These are phyloP conservation scores for Xylaria telfairii DNA, from an alignment of 495 filamentous ascomycete species.

Conservation along the genomic window DNA sequence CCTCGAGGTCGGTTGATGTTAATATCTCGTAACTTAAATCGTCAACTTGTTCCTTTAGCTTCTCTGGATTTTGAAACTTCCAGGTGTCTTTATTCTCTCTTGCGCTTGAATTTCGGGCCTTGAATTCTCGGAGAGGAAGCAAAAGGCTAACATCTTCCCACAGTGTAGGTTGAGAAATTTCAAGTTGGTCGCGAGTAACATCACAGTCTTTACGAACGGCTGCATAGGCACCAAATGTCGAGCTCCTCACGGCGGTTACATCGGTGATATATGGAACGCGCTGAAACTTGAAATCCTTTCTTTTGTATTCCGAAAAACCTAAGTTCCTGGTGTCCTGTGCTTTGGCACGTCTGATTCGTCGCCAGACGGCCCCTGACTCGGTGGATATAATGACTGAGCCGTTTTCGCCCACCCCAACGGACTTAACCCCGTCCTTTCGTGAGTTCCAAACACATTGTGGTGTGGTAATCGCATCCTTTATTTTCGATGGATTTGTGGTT, in stretches of 20 bases:
- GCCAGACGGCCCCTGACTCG: slow-evolving; percentile 89
- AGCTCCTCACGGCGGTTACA: slow-evolving; percentile 82
- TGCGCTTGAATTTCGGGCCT: slow-evolving; percentile 39
- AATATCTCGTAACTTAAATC: slow-evolving; percentile 55
- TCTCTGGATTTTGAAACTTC: slow-evolving; percentile 44
- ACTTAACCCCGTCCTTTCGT: slow-evolving; percentile 80
- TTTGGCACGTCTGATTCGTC: slow-evolving; percentile 77
- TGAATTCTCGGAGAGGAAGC: slow-evolving; percentile 63
- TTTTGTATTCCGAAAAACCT: slow-evolving; percentile 55
- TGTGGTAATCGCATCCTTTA: slow-evolving; percentile 73
- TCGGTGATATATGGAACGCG: slow-evolving; percentile 86
- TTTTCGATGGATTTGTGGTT: slow-evolving; percentile 88
- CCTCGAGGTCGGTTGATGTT: slow-evolving; percentile 62
- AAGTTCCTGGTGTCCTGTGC: slow-evolving; percentile 71
- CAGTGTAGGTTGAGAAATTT: slow-evolving; percentile 65
- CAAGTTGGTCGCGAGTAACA: slow-evolving; percentile 76
- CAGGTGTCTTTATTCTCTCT: slow-evolving; percentile 39
- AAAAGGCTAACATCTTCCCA: slow-evolving; percentile 77
- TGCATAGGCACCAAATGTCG: slow-evolving; percentile 85
- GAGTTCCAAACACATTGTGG: slow-evolving; percentile 86
- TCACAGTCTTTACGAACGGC: slow-evolving; percentile 86
- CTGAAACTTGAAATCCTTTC: slow-evolving; percentile 92
- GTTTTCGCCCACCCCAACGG: slow-evolving; percentile 88
- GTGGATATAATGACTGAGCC: slow-evolving; percentile 96
- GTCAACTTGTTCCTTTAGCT: slow-evolving; percentile 41